Conservation (phyloP, 805 yeast genomes). For the Metschnikowia lunata region DNA sequence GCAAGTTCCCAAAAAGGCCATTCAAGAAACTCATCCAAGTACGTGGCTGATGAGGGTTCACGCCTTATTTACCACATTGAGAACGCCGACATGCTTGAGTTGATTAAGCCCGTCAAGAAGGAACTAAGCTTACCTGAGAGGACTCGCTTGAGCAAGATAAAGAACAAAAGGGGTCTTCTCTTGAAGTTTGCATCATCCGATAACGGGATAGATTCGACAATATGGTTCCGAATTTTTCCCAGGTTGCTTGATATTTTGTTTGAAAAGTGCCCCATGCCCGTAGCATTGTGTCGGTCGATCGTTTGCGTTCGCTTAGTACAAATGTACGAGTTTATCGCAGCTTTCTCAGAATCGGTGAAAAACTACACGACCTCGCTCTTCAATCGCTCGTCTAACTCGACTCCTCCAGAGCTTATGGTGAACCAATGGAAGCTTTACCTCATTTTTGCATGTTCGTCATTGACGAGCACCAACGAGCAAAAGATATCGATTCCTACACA, state of each 20-base stretch:
- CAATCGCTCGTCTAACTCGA: constrained; percentile 20
- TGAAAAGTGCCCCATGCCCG: constrained; percentile 83
- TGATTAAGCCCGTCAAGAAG: constrained; percentile 50
- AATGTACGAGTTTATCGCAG: constrained; percentile 64
- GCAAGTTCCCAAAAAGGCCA: constrained; percentile 30
- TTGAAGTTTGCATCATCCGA: constrained; percentile 81
- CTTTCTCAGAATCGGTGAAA: constrained; percentile 45
- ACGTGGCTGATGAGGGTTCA: constrained; percentile 75
- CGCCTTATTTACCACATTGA: constrained; percentile 75
- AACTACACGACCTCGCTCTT: constrained; percentile 36
- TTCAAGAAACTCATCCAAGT: constrained; percentile 59
- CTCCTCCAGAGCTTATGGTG: constrained; percentile 65
- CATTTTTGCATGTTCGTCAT: constrained; percentile 85
- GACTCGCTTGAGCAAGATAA: constrained; percentile 61
- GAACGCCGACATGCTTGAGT: constrained; percentile 58
- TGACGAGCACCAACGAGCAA: constrained; percentile 87
- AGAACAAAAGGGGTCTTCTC: constrained; percentile 62
- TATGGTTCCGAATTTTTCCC: constrained; percentile 93
- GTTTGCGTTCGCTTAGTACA: constrained; percentile 88
- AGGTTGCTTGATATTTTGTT: constrained; percentile 65
- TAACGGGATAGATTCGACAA: constrained; percentile 90
- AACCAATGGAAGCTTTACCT: constrained; percentile 88
- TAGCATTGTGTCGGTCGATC: constrained; percentile 86
- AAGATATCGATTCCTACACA: constrained; percentile 51
- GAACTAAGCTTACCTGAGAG: constrained; percentile 73